These are phyloP conservation scores for Aspergillus sp. DNA, from an alignment of 2,329 filamentous ascomycete genomes.

Conservation along the genomic window DNA sequence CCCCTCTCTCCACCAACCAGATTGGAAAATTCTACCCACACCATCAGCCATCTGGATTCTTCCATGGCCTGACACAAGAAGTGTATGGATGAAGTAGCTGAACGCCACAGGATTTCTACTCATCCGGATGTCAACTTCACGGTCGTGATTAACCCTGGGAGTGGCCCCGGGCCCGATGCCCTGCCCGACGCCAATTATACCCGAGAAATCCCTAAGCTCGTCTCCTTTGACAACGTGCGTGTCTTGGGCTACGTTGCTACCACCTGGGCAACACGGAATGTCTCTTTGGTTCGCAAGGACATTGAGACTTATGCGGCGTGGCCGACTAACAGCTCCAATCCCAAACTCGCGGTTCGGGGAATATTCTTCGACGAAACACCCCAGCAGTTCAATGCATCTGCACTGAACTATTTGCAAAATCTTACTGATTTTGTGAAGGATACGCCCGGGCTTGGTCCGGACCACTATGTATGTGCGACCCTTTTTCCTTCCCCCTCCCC, in stretches of 20 bases:
- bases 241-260: constrained; percentile 53
- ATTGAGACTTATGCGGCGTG: constrained; percentile 48
- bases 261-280: constrained; percentile 45
- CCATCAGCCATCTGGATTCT: constrained; percentile 8
- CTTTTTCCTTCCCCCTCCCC: constrained; percentile 5
- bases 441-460: constrained; percentile 32
- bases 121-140: constrained; percentile 49
- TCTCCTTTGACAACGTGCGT: constrained; percentile 47
- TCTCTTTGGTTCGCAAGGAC: constrained; percentile 44
- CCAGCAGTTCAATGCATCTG: constrained; percentile 32
- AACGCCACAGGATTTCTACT: constrained; percentile 35
- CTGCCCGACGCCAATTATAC: constrained; percentile 47
- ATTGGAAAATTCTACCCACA: constrained; percentile 13
- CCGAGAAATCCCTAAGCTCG: constrained; percentile 42
- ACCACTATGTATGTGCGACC: constrained; percentile 37
- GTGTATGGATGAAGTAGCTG: constrained; percentile 20
- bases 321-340: constrained; percentile 35
- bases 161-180: constrained; percentile 45
- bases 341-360: constrained; percentile 43
- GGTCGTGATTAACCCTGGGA: constrained; percentile 50
- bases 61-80: constrained; percentile 1
- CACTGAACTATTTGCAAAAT: constrained; percentile 34
- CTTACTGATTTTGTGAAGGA: constrained; percentile 33
- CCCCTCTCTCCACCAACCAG: constrained; percentile 3
- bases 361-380: constrained; percentile 54